Percentiles rank a stretch among this genome's conserved stretches.
phyloP scores from a whole-genome alignment of 331 rosid species.

The Quercus phellos region DNA sequence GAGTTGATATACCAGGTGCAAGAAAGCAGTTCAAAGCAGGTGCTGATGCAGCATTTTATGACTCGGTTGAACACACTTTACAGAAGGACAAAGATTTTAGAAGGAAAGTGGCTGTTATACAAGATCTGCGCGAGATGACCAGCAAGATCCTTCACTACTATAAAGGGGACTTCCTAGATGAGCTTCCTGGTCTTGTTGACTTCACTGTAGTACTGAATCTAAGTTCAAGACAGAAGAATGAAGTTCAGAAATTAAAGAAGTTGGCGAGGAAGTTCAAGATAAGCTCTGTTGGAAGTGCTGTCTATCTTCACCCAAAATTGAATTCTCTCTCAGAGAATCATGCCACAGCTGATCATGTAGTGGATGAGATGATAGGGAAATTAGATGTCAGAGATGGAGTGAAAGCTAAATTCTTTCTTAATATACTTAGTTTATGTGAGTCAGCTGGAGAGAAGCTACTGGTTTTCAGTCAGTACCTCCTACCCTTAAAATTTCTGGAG shows the following conservation, averaged over 20 bases:
- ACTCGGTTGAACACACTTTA: constrained; percentile 69
- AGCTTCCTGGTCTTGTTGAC: constrained; percentile 90
- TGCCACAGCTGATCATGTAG: constrained; percentile 30
- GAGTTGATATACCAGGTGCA: constrained; percentile 50
- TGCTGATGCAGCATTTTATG: constrained; percentile 42
- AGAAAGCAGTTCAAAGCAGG: constrained; percentile 41
- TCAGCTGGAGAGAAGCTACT: constrained; percentile 73
- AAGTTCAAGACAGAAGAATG: constrained; percentile 53
- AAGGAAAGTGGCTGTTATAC: constrained; percentile 73
- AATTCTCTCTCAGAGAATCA: constrained; percentile 45
- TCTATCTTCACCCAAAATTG: constrained; percentile 74
- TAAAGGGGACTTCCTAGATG: constrained; percentile 91
- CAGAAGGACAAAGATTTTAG: constrained; percentile 77
- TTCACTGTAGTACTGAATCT: constrained; percentile 70
- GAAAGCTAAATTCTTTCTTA: constrained; percentile 72
- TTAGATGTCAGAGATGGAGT: constrained; percentile 69
- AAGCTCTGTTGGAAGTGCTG: constrained; percentile 69
- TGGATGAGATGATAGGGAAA: constrained; percentile 56
- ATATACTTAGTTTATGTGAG: constrained; percentile 57
- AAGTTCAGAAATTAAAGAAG: constrained; percentile 44
- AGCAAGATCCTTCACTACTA: constrained; percentile 81
- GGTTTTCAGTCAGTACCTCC: constrained; percentile 89
- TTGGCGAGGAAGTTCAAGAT: constrained; percentile 57
- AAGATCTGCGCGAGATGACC: constrained; percentile 90
- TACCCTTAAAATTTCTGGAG: constrained; percentile 75